phyloP scores from a whole-genome alignment of 257 asterid species.

The Primulina tabacum region DNA sequence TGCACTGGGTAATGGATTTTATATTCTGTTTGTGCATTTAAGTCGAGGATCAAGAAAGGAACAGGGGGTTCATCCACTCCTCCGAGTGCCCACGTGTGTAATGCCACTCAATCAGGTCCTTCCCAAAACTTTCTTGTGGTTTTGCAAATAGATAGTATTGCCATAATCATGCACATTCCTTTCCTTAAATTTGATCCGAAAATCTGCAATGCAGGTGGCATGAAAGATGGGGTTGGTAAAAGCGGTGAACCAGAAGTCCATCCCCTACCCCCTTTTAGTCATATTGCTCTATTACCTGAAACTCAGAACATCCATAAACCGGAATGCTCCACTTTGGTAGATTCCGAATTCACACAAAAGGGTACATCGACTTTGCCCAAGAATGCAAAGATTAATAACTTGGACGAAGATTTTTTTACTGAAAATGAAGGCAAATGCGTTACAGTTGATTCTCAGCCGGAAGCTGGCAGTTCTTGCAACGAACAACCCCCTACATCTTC shows the following conservation, averaged over 20 bases:
- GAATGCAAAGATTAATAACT: slow-evolving; percentile 21
- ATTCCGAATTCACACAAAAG: background rate
- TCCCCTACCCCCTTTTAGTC: slow-evolving; percentile 23
- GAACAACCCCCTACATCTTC: slow-evolving; percentile 24
- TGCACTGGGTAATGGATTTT: background rate
- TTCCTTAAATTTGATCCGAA: slow-evolving; percentile 6
- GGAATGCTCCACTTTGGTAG: no score
- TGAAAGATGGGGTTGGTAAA: slow-evolving; percentile 50
- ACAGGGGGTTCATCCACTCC: slow-evolving; percentile 47
- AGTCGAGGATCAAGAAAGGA: slow-evolving; percentile 77
- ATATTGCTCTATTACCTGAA: slow-evolving; percentile 38
- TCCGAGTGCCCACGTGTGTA: slow-evolving; percentile 29
- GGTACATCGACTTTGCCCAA: slow-evolving; percentile 31
- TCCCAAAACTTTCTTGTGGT: slow-evolving; percentile 21
- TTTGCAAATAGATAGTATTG: background rate
- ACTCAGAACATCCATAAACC: slow-evolving; percentile 15
- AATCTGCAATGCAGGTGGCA: slow-evolving; percentile 50
- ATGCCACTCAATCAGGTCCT: slow-evolving; percentile 55
- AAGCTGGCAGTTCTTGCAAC: slow-evolving; percentile 17
- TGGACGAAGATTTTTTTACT: slow-evolving; percentile 20
- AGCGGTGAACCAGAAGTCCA: slow-evolving; percentile 46
- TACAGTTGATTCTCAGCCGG: slow-evolving; percentile 19
- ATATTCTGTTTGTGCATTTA: slow-evolving; percentile 28
- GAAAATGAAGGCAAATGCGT: slow-evolving; percentile 24
- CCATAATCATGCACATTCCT: background rate